A percentile compares a stretch with the other conserved stretches of the same genome.
phyloP scores from a whole-genome alignment of 2,329 filamentous ascomycete species.

The Phialocephala subalpina region DNA sequence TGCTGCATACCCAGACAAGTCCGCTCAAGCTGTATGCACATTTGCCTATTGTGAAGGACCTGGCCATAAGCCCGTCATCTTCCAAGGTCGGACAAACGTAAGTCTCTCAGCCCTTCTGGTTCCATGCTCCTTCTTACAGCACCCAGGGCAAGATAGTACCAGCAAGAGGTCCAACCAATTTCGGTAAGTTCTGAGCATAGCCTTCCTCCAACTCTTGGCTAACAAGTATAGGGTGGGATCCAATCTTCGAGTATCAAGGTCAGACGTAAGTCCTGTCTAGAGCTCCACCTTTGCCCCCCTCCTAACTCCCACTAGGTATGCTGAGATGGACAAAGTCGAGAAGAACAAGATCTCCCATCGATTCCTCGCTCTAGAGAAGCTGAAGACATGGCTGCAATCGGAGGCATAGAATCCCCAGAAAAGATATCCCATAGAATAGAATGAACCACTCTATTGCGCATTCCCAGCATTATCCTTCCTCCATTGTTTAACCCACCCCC shows the following conservation, averaged over 20 bases:
- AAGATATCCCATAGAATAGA: constrained; percentile 25
- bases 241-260: constrained; percentile 93
- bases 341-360: constrained; percentile 97
- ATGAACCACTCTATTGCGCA: constrained; percentile 23
- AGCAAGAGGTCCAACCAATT: constrained; percentile 79
- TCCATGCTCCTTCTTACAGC: constrained; percentile 23
- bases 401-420: constrained; percentile 30
- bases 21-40: constrained; percentile 91
- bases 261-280: constrained; percentile 62
- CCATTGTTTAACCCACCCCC: constrained; percentile 85
- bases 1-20: constrained; percentile 88
- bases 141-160: constrained; percentile 80
- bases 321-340: constrained; percentile 88
- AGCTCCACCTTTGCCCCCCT: not conserved
- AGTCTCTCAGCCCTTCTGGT: constrained; percentile 39
- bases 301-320: constrained; percentile 66
- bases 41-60: constrained; percentile 92
- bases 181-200: constrained; percentile 67
- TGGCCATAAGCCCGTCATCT: constrained; percentile 82
- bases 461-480: constrained; percentile 65
- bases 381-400: constrained; percentile 76
- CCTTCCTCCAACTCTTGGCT: constrained; percentile 8
- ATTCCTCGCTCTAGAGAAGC: constrained; percentile 83
- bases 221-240: constrained; percentile 82
- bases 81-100: constrained; percentile 89